Evolutionary conservation across 228 moss, liverwort and hornwort species (phyloP).

Genomic region (Sphagnum fallax): DNA sequence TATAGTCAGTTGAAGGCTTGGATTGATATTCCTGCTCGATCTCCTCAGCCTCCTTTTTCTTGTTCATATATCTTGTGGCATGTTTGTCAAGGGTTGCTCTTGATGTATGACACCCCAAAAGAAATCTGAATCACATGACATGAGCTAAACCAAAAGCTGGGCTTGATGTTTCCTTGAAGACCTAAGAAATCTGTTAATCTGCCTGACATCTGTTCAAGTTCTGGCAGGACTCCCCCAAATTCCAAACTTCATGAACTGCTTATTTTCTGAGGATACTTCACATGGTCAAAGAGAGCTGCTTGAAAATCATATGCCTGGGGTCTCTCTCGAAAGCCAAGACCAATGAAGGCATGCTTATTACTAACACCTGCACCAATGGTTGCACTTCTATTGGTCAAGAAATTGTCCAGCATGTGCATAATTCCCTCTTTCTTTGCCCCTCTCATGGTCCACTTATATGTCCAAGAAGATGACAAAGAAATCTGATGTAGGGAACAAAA

Average conservation of each 20-base stretch:
- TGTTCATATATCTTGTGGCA: slow-evolving; percentile 66
- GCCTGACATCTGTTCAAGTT: too few relatives aligned
- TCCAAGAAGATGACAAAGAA: too few relatives aligned
- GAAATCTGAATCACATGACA: too few relatives aligned
- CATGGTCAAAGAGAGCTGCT: slow-evolving; percentile 88
- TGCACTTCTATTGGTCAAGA: neutral
- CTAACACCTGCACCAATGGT: slow-evolving; percentile 43
- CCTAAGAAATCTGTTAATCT: too few relatives aligned
- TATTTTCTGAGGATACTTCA: slow-evolving; percentile 57
- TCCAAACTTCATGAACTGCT: too few relatives aligned
- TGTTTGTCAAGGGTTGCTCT: slow-evolving; percentile 27
- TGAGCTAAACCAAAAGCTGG: too few relatives aligned
- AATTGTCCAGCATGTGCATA: neutral
- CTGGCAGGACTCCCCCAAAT: too few relatives aligned
- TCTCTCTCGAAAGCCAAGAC: slow-evolving; percentile 93
- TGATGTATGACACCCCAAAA: neutral
- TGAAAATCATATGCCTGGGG: slow-evolving; percentile 98
- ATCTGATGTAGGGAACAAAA: neutral
- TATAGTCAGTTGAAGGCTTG: slow-evolving; percentile 77
- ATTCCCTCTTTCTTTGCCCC: too few relatives aligned
- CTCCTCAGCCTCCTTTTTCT: slow-evolving; percentile 95
- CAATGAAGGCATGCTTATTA: slow-evolving; percentile 88
- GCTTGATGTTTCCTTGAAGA: too few relatives aligned
- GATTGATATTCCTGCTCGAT: slow-evolving; percentile 90
- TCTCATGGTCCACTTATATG: too few relatives aligned